Evolutionary conservation across 768 basidiomycete species (phyloP).

Genomic region (Phaeotremella skinneri): DNA sequence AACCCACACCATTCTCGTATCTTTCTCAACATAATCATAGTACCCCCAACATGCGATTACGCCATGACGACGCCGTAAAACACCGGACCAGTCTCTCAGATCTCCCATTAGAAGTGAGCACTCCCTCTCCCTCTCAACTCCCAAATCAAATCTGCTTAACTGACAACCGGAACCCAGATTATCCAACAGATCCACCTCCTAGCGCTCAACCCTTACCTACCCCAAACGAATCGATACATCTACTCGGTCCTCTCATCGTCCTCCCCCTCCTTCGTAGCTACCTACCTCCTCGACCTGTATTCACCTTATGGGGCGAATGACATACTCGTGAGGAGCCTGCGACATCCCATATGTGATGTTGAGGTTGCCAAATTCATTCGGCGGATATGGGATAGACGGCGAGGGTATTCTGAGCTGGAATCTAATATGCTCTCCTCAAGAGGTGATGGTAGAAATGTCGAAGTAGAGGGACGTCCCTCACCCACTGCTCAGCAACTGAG

Average conservation of each 20-base stretch:
- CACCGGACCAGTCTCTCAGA: constrained; percentile 8
- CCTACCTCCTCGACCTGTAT: constrained; percentile 61
- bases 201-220: constrained; percentile 66
- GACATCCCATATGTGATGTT: constrained; percentile 46
- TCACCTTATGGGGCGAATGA: constrained; percentile 26
- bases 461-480: background rate
- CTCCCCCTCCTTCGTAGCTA: constrained; percentile 62
- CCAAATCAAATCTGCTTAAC: background rate
- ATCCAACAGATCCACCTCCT: constrained; percentile 73
- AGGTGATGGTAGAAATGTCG: background rate
- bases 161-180: constrained; percentile 57
- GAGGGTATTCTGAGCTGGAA: constrained; percentile 10
- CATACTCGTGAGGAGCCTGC: constrained; percentile 33
- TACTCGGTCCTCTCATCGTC: constrained; percentile 60
- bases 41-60: too few relatives aligned
- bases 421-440: background rate
- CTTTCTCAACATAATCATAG: too few relatives aligned
- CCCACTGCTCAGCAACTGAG: constrained; percentile 11
- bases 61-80: too few relatives aligned
- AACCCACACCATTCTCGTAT: too few relatives aligned
- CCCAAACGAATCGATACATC: constrained; percentile 60
- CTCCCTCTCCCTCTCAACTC: background rate
- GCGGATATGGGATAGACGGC: constrained; percentile 33
- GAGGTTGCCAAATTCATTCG: constrained; percentile 36
- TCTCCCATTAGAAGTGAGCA: constrained; percentile 42